phyloP scores from a whole-genome alignment of 1,284 basidiomycete species.

The Cystobasidium pallidum region DNA sequence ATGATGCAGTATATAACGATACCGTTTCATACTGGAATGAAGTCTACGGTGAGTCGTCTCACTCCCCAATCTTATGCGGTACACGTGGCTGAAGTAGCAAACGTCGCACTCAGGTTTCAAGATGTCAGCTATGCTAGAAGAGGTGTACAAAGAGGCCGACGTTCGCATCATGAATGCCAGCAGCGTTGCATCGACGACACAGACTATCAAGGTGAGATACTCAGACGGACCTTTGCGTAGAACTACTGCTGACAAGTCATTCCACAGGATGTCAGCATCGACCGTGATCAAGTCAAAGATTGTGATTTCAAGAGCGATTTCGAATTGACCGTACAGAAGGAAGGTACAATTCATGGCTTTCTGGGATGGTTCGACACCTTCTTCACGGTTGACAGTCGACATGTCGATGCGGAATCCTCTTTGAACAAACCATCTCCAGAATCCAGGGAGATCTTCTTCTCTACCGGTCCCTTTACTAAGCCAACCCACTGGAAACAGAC shows the following conservation, averaged over 20 bases:
- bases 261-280: constrained; percentile 70
- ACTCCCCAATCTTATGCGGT: not conserved
- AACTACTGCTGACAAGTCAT: not conserved
- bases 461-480: constrained; percentile 81
- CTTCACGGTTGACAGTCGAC: constrained; percentile 70
- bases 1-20: constrained; percentile 73
- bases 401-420: constrained; percentile 65
- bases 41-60: constrained; percentile 69
- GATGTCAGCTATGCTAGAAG: constrained; percentile 73
- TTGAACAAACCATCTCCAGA: constrained; percentile 5
- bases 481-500: constrained; percentile 99
- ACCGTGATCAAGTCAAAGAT: constrained; percentile 67
- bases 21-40: constrained; percentile 86
- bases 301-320: constrained; percentile 80
- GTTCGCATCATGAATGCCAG: constrained; percentile 75
- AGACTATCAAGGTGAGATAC: constrained; percentile 66
- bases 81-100: constrained; percentile 97
- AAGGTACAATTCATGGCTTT: constrained; percentile 74
- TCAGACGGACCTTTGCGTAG: not conserved
- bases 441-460: constrained; percentile 75
- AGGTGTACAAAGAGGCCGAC: constrained; percentile 75
- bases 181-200: constrained; percentile 70
- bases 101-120: constrained; percentile 89
- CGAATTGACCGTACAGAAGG: constrained; percentile 66
- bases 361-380: constrained; percentile 94